Evolutionary conservation across 2,329 filamentous ascomycete species (phyloP).

Genomic region (Conoideocrella luteorostrata): DNA sequence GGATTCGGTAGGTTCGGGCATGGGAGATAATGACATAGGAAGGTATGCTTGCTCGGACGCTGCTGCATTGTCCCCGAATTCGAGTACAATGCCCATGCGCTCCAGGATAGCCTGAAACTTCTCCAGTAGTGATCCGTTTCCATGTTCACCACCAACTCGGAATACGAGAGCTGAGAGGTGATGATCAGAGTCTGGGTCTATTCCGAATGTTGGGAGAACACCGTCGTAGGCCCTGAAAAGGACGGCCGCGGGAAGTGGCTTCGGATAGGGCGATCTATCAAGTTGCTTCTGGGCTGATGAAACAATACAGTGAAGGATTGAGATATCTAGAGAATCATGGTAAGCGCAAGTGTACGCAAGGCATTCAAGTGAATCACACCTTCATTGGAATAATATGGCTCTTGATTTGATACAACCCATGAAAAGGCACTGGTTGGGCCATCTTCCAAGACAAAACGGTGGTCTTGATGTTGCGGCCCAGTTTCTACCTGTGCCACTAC

Average conservation of each 20-base stretch:
- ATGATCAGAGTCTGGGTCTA: constrained; percentile 67
- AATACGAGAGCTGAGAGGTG: constrained; percentile 74
- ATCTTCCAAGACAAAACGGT: constrained; percentile 4
- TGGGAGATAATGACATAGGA: neutral
- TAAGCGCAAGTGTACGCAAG: neutral
- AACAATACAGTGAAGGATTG: constrained; percentile 71
- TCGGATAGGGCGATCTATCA: constrained; percentile 48
- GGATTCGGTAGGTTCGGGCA: neutral
- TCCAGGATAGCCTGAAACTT: constrained; percentile 64
- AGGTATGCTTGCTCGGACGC: neutral
- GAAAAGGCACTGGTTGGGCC: constrained; percentile 4
- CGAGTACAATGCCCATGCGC: constrained; percentile 65
- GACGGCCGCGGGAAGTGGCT: constrained; percentile 65
- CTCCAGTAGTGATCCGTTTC: constrained; percentile 52
- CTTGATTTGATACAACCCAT: constrained; percentile 9
- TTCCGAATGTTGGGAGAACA: constrained; percentile 62
- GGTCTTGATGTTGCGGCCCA: neutral
- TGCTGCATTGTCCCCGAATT: constrained; percentile 41
- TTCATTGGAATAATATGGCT: constrained; percentile 53
- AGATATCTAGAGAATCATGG: constrained; percentile 57
- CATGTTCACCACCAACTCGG: constrained; percentile 63
- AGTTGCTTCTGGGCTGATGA: constrained; percentile 61
- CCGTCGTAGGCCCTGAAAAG: constrained; percentile 77
- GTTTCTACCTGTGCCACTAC: constrained; percentile 19
- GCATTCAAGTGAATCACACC: constrained; percentile 31